Percentiles rank a stretch among this genome's conserved stretches.
These are phyloP conservation scores for Fonsecaea nubica DNA, from an alignment of 2,329 filamentous ascomycete genomes.

Conservation along the genomic window DNA sequence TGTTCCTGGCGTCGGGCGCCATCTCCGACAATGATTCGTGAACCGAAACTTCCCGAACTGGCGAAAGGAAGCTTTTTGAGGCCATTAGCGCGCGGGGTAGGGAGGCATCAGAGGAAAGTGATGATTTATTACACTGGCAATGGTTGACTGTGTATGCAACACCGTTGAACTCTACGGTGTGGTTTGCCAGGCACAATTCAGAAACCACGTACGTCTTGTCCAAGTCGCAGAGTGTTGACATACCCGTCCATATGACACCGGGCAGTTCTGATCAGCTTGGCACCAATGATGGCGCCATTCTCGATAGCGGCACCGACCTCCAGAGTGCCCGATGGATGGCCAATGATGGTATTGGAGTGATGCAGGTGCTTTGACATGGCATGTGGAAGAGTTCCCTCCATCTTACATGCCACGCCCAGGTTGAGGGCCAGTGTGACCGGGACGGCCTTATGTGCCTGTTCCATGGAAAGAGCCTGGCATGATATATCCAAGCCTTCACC, in stretches of 20 bases:
- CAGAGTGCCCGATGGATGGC: constrained; percentile 55
- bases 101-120: not conserved
- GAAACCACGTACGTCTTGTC: not conserved
- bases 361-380: constrained; percentile 40
- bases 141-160: too few relatives aligned
- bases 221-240: constrained; percentile 24
- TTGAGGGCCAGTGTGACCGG: constrained; percentile 63
- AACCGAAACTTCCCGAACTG: not conserved
- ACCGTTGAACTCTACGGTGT: too few relatives aligned
- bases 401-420: constrained; percentile 56
- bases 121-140: not conserved
- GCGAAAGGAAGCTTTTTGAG: not conserved
- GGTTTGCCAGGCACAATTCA: not conserved
- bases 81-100: not conserved
- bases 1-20: not conserved
- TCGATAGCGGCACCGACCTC: constrained; percentile 34
- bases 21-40: not conserved
- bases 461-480: constrained; percentile 61
- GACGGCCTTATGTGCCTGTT: constrained; percentile 63
- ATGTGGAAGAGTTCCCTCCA: constrained; percentile 51
- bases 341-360: constrained; percentile 47
- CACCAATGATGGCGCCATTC: constrained; percentile 28
- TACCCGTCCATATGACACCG: constrained; percentile 37
- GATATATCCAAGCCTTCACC: constrained; percentile 49
- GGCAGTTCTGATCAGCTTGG: constrained; percentile 35